Evolutionary conservation across 2,329 filamentous ascomycete genomes (phyloP).

Genomic region (Penicillium sp.): DNA sequence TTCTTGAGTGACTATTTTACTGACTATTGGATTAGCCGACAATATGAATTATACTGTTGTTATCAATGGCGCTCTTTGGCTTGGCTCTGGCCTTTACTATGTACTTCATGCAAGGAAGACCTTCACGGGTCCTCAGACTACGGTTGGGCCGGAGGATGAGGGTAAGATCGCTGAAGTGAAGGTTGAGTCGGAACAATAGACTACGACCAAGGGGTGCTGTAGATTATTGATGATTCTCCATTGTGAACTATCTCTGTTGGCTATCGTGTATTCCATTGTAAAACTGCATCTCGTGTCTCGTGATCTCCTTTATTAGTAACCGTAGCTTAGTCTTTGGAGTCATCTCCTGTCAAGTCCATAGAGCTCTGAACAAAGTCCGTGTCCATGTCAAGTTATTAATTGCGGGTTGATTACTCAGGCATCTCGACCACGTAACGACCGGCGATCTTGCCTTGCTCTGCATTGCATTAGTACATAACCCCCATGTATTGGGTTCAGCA

Average conservation of each 20-base stretch:
- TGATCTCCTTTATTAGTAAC: not conserved
- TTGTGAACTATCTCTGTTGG: not conserved
- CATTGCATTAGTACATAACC: constrained; percentile 14
- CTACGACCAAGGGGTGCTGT: not conserved
- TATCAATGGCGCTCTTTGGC: constrained; percentile 61
- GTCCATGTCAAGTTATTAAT: not conserved
- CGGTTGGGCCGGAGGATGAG: constrained; percentile 42
- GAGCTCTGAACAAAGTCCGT: not conserved
- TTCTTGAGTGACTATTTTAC: not conserved
- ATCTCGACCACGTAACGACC: constrained; percentile 48
- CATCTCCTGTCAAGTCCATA: not conserved
- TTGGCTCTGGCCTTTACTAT: constrained; percentile 58
- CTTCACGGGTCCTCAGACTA: constrained; percentile 61
- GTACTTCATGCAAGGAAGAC: constrained; percentile 58
- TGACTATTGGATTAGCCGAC: constrained; percentile 30
- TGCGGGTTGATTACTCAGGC: constrained; percentile 29
- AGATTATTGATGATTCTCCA: not conserved
- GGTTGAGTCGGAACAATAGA: not conserved
- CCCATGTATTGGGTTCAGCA: not conserved
- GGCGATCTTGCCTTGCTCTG: constrained; percentile 43
- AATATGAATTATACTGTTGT: constrained; percentile 66
- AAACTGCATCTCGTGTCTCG: constrained; percentile 6
- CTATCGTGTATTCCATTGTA: not conserved
- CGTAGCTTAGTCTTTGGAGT: not conserved
- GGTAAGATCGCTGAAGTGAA: constrained; percentile 12